These are phyloP conservation scores for Hamigera avellanea DNA, from an alignment of 495 filamentous ascomycete species.

Conservation along the genomic window DNA sequence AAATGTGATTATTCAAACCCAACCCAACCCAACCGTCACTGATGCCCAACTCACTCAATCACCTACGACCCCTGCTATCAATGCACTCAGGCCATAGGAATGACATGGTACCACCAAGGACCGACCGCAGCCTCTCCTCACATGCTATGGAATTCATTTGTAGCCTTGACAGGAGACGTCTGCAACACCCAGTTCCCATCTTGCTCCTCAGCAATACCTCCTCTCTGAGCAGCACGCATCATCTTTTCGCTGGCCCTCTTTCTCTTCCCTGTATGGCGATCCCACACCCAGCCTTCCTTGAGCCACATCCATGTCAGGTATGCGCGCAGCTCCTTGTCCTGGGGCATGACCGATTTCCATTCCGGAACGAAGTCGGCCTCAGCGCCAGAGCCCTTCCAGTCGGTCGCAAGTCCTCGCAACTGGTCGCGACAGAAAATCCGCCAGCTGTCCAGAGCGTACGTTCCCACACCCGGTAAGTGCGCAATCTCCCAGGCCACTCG, in stretches of 20 bases:
- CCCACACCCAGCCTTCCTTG: slow-evolving; percentile 74
- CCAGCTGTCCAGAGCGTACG: slow-evolving; percentile 87
- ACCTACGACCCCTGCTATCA: too few relatives aligned
- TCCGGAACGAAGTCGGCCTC: slow-evolving; percentile 38
- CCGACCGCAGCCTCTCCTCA: not conserved
- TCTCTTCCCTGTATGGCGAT: slow-evolving; percentile 56
- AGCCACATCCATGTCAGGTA: slow-evolving; percentile 89
- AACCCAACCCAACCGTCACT: too few relatives aligned
- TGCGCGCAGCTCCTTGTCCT: slow-evolving; percentile 81
- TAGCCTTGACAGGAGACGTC: slow-evolving; percentile 22
- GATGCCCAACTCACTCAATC: too few relatives aligned
- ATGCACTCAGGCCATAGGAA: too few relatives aligned
- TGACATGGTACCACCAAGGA: not conserved
- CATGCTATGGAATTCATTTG: slow-evolving; percentile 16
- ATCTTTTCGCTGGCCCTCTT: slow-evolving; percentile 41
- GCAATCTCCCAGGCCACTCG: slow-evolving; percentile 72
- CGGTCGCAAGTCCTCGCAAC: slow-evolving; percentile 47
- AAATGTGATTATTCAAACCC: too few relatives aligned
- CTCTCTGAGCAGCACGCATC: slow-evolving; percentile 45
- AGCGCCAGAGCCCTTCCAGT: slow-evolving; percentile 44
- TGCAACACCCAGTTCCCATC: slow-evolving; percentile 35
- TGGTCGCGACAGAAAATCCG: slow-evolving; percentile 85
- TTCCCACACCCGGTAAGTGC: slow-evolving; percentile 70
- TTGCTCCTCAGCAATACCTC: slow-evolving; percentile 53
- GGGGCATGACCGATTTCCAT: slow-evolving; percentile 77